phyloP scores from a whole-genome alignment of 2,329 filamentous ascomycete genomes.

The Cordyceps pruinosa region DNA sequence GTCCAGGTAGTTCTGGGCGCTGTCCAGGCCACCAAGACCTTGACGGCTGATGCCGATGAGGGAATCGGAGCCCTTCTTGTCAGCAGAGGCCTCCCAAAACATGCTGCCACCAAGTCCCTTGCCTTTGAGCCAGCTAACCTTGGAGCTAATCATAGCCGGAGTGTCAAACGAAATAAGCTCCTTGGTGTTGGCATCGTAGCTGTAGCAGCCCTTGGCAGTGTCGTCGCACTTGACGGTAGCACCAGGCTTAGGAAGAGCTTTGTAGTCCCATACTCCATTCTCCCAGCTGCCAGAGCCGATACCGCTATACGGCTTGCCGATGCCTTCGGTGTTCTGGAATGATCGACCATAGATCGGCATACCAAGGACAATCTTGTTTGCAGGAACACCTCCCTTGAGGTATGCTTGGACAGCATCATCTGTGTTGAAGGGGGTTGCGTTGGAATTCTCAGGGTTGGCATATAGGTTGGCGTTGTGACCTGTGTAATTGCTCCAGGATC shows the following conservation, averaged over 20 bases:
- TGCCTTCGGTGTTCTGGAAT: constrained; percentile 46
- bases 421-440: constrained; percentile 63
- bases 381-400: constrained; percentile 51
- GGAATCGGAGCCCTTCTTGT: constrained; percentile 52
- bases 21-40: constrained; percentile 36
- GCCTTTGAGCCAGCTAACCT: constrained; percentile 58
- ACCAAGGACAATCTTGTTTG: constrained; percentile 65
- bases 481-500: constrained; percentile 57
- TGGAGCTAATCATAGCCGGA: constrained; percentile 50
- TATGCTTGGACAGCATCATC: constrained; percentile 61
- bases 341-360: constrained; percentile 54
- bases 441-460: constrained; percentile 43
- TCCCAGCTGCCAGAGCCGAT: constrained; percentile 66
- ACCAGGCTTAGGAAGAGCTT: constrained; percentile 59
- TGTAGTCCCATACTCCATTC: constrained; percentile 73
- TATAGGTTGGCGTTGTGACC: constrained; percentile 71
- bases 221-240: constrained; percentile 52
- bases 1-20: constrained; percentile 40
- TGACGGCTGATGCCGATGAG: constrained; percentile 48
- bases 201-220: constrained; percentile 58
- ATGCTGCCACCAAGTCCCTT: constrained; percentile 66
- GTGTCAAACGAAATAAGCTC: constrained; percentile 70
- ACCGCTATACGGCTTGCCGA: constrained; percentile 57
- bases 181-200: constrained; percentile 53
- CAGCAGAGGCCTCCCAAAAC: constrained; percentile 79